phyloP scores from a whole-genome alignment of 352 stramenopile genomes.

The Phytophthora foliorum region DNA sequence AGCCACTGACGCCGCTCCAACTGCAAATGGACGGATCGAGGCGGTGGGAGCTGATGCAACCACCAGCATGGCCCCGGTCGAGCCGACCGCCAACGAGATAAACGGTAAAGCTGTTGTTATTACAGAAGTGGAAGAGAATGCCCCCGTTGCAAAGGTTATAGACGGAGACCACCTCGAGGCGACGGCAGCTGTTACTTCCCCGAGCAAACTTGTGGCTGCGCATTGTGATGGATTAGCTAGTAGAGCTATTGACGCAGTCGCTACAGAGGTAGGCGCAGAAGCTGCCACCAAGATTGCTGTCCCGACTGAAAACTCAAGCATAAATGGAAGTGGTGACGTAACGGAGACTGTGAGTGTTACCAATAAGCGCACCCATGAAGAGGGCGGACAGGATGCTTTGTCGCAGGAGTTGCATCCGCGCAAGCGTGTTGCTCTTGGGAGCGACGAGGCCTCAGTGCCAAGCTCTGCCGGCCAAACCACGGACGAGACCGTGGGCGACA shows the following conservation, averaged over 20 bases:
- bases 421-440: constrained; percentile 34
- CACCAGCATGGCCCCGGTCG: not conserved
- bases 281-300: not conserved
- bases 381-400: constrained; percentile 1
- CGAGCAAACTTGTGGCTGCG: constrained; percentile 1
- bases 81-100: not conserved
- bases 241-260: not conserved
- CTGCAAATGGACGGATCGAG: constrained; percentile 1
- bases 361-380: constrained; percentile 35
- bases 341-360: not conserved
- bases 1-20: not conserved
- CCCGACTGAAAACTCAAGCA: not conserved
- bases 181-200: constrained; percentile 4
- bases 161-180: not conserved
- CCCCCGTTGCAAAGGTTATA: not conserved
- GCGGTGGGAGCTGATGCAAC: not conserved
- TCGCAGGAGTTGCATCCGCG: constrained; percentile 8
- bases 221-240: not conserved
- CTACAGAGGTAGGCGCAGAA: not conserved
- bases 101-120: not conserved
- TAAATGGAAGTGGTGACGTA: not conserved
- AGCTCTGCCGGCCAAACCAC: constrained; percentile 29
- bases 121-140: not conserved
- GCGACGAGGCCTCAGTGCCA: constrained; percentile 1
- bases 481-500: constrained; percentile 41